Evolutionary conservation across 192 early-diverging fungal genomes (phyloP).

Genomic region (Coemansia sp.): DNA sequence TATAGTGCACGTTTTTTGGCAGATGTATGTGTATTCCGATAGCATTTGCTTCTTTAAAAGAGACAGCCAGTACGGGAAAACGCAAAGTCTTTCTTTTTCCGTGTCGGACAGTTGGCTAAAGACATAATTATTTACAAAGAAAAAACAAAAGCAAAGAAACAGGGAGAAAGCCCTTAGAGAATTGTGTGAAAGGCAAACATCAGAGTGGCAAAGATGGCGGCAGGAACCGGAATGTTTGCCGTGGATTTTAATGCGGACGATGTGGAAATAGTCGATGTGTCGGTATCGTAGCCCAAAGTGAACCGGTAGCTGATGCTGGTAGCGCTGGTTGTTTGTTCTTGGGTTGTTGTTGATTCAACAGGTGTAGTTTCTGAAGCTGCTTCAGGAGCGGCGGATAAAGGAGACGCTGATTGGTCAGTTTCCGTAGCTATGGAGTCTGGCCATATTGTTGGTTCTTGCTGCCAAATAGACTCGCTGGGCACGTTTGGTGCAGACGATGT

Average conservation of each 20-base stretch:
- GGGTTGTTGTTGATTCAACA: background rate
- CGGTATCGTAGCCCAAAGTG: background rate
- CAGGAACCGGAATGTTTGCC: background rate
- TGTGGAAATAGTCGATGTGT: background rate
- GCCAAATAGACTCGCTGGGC: background rate
- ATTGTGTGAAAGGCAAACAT: too few relatives aligned
- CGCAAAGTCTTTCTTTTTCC: too few relatives aligned
- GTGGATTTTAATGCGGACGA: background rate
- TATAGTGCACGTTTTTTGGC: too few relatives aligned
- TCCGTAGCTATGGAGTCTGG: too few relatives aligned
- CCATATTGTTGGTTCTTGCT: background rate
- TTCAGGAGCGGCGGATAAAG: background rate
- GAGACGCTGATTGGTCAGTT: background rate
- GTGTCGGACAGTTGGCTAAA: background rate
- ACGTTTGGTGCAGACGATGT: background rate
- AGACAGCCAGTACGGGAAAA: too few relatives aligned
- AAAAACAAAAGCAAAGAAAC: background rate
- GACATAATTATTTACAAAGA: background rate
- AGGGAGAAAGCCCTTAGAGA: background rate
- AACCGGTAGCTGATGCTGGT: constrained; percentile 4
- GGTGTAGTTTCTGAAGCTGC: background rate
- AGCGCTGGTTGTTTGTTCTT: background rate
- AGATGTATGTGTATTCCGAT: too few relatives aligned
- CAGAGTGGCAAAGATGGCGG: background rate
- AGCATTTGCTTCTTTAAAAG: too few relatives aligned